Percentiles rank a stretch among this genome's conserved stretches.
phyloP scores from a whole-genome alignment of 352 stramenopile genomes.

The Pythium monospermum region DNA sequence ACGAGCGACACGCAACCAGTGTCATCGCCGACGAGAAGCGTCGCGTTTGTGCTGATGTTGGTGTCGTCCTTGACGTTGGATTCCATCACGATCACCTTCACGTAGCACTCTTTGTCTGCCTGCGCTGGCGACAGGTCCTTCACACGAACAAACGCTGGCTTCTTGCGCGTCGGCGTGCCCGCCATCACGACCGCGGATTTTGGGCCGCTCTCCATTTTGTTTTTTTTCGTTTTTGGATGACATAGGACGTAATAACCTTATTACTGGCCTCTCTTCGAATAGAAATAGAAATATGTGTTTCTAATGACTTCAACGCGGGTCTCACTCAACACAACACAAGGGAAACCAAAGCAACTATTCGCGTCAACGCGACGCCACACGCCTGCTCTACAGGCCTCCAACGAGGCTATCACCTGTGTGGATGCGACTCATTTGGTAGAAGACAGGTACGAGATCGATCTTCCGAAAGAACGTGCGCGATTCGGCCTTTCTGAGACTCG shows the following conservation, averaged over 20 bases:
- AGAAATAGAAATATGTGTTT: constrained; percentile 15
- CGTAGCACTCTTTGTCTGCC: constrained; percentile 53
- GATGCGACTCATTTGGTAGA: not conserved
- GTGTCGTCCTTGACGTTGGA: constrained; percentile 77
- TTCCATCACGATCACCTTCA: constrained; percentile 82
- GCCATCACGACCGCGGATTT: constrained; percentile 9
- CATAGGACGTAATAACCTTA: no score
- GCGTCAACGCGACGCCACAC: not conserved
- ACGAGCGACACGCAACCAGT: constrained; percentile 76
- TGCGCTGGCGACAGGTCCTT: constrained; percentile 69
- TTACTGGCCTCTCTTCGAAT: no score
- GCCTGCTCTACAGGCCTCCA: not conserved
- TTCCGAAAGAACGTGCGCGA: no score
- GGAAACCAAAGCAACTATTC: not conserved
- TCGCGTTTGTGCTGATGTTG: constrained; percentile 71
- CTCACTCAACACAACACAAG: not conserved
- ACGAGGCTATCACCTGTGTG: not conserved
- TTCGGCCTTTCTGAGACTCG: no score
- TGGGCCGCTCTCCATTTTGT: constrained; percentile 5
- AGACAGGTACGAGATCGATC: no score
- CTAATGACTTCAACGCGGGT: constrained; percentile 17
- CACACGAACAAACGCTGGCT: constrained; percentile 48
- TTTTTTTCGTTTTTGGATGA: not conserved
- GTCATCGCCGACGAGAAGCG: constrained; percentile 79
- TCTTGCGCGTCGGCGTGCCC: constrained; percentile 40